Conservation (phyloP, 176 grass and related monocot genomes). For the Musa schizocarpa region DNA sequence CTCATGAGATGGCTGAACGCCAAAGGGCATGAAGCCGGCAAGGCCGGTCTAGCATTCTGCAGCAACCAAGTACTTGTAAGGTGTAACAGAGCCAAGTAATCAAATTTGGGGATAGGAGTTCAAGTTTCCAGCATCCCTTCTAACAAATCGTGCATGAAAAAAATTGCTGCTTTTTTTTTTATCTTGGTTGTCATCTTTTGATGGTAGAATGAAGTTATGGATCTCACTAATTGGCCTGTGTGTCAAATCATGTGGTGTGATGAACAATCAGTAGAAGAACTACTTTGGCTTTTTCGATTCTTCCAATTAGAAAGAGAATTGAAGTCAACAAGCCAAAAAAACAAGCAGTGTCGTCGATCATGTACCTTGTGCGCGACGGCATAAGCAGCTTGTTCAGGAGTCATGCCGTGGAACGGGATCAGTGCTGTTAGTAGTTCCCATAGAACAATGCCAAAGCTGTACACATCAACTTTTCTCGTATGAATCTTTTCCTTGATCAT, state of each 20-base stretch:
- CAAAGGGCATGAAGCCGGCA: constrained; percentile 68
- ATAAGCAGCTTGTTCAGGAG: constrained; percentile 87
- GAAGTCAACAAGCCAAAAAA: neutral
- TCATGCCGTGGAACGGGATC: constrained; percentile 85
- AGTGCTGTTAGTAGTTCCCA: constrained; percentile 88
- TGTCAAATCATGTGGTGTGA: neutral
- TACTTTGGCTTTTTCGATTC: neutral
- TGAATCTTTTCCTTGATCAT: constrained; percentile 95
- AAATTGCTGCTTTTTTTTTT: neutral
- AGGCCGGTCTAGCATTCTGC: constrained; percentile 80
- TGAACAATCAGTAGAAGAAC: neutral
- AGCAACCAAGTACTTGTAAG: neutral
- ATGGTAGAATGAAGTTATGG: no score
- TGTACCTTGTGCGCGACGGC: constrained; percentile 91
- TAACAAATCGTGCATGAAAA: neutral
- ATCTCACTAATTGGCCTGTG: no score
- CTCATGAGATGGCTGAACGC: constrained; percentile 88
- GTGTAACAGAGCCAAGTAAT: neutral
- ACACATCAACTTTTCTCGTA: constrained; percentile 92
- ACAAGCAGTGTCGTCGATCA: no score
- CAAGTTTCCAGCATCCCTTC: no score
- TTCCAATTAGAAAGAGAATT: neutral
- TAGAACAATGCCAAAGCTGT: constrained; percentile 89
- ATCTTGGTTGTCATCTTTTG: no score
- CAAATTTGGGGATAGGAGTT: neutral